Evolutionary conservation across 2,329 filamentous ascomycete genomes (phyloP).

Genomic region (Orbilia ellipsospora): DNA sequence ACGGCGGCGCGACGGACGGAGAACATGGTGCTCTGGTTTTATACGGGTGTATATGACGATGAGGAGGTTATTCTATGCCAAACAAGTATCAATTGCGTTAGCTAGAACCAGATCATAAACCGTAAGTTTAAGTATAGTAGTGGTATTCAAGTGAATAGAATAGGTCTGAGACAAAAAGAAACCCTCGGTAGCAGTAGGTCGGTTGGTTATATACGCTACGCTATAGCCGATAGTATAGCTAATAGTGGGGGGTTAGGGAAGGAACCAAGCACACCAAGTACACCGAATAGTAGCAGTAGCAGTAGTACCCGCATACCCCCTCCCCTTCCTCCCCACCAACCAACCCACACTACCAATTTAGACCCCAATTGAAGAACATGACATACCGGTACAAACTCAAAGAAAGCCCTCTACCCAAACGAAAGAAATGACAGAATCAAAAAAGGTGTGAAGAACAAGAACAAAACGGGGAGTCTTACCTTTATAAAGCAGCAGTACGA

Average conservation of each 20-base stretch:
- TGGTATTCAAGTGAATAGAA: not conserved
- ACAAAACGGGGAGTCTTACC: no score
- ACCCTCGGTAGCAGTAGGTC: no score
- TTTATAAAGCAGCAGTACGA: not conserved
- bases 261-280: not conserved
- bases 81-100: constrained; percentile 4
- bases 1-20: constrained; percentile 70
- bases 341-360: constrained; percentile 1
- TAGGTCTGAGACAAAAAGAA: not conserved
- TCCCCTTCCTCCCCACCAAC: constrained; percentile 1
- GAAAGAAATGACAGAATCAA: not conserved
- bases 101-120: not conserved
- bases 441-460: not conserved
- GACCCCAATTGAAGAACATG: not conserved
- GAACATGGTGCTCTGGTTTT: constrained; percentile 71
- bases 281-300: no score
- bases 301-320: not conserved
- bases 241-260: not conserved
- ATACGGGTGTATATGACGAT: not conserved
- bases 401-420: not conserved
- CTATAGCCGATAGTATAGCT: not conserved
- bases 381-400: constrained; percentile 30
- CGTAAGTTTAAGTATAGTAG: no score
- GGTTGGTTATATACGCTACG: not conserved
- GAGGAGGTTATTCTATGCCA: not conserved